Percentiles rank a stretch among this genome's conserved stretches.
phyloP scores from a whole-genome alignment of 1,284 basidiomycete genomes.

The Leccinum pachyderme region DNA sequence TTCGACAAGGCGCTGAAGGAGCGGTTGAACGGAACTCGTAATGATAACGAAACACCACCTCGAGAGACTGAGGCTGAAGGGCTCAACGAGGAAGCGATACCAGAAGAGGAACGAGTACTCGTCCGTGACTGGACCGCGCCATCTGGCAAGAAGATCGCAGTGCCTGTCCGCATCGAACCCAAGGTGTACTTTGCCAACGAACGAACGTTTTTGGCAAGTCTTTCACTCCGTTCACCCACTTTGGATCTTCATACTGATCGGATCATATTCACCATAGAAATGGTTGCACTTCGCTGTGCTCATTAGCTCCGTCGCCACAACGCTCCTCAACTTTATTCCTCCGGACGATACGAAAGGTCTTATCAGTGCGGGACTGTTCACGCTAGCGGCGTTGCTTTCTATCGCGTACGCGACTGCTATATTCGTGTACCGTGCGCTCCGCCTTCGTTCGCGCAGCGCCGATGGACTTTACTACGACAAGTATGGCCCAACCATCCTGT shows the following conservation, averaged over 20 bases:
- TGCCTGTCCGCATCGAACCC: constrained; percentile 94
- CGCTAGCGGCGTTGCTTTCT: constrained; percentile 82
- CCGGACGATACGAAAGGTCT: constrained; percentile 77
- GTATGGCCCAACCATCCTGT: constrained; percentile 81
- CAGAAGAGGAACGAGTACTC: constrained; percentile 54
- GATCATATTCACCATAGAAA: constrained; percentile 50
- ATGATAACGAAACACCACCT: constrained; percentile 36
- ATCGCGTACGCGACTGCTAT: constrained; percentile 88
- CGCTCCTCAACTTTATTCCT: constrained; percentile 85
- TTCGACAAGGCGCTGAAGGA: constrained; percentile 81
- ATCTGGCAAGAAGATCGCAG: constrained; percentile 85
- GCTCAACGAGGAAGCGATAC: constrained; percentile 39
- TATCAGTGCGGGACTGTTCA: constrained; percentile 86
- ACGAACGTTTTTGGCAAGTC: constrained; percentile 79
- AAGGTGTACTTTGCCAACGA: constrained; percentile 98
- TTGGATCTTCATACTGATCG: constrained; percentile 5
- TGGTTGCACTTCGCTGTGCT: constrained; percentile 94
- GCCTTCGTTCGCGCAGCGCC: constrained; percentile 72
- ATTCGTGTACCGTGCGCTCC: constrained; percentile 83
- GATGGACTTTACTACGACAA: constrained; percentile 86
- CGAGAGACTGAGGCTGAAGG: constrained; percentile 39
- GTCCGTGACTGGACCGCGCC: constrained; percentile 81
- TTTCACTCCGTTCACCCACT: constrained; percentile 5
- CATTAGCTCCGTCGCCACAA: constrained; percentile 86
- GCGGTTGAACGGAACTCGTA: constrained; percentile 45